Percentiles rank a stretch among this genome's conserved stretches.
Evolutionary conservation across 2,329 filamentous ascomycete species (phyloP).

Genomic region (Colletotrichum eremochloae): DNA sequence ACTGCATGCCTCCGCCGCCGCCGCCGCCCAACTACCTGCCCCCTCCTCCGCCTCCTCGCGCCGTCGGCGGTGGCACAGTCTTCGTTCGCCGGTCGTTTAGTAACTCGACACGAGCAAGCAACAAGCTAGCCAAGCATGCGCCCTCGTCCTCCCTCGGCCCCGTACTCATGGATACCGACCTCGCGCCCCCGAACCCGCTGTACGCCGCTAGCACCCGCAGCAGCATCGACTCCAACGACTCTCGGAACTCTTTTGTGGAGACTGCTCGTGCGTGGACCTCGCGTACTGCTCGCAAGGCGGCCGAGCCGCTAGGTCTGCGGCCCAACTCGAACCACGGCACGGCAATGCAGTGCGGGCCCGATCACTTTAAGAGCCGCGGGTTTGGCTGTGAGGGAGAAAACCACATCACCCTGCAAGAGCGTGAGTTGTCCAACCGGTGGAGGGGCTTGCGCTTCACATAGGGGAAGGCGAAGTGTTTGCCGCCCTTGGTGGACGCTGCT

Average conservation of each 20-base stretch:
- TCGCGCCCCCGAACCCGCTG: conserved; percentile 20
- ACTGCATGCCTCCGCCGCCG: conserved; percentile 48
- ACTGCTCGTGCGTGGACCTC: conserved; percentile 32
- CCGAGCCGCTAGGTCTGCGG: conserved; percentile 53
- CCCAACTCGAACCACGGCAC: conserved; percentile 63
- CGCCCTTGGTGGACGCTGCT: conserved; percentile 15
- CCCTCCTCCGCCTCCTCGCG: conserved; percentile 31
- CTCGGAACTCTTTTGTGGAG: conserved; percentile 32
- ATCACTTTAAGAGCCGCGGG: conserved; percentile 52
- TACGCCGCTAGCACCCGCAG: conserved; percentile 37
- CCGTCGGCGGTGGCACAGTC: conserved; percentile 18
- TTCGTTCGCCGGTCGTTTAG: conserved; percentile 39
- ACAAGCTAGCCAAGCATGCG: conserved; percentile 48
- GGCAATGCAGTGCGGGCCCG: conserved; percentile 59
- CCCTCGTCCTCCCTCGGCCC: conserved; percentile 28
- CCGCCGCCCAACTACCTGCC: conserved; percentile 35
- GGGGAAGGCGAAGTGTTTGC: conserved; percentile 34
- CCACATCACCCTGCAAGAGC: conserved; percentile 25
- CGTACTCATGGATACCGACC: conserved; percentile 28
- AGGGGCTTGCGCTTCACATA: conserved; percentile 36
- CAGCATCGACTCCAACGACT: conserved; percentile 42
- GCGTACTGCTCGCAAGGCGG: conserved; percentile 36
- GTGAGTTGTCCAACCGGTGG: conserved; percentile 34
- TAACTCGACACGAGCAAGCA: conserved; percentile 42
- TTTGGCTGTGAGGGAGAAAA: conserved; percentile 35